These are phyloP conservation scores for Claviceps lovelessii DNA, from an alignment of 2,329 filamentous ascomycete genomes.

Conservation along the genomic window DNA sequence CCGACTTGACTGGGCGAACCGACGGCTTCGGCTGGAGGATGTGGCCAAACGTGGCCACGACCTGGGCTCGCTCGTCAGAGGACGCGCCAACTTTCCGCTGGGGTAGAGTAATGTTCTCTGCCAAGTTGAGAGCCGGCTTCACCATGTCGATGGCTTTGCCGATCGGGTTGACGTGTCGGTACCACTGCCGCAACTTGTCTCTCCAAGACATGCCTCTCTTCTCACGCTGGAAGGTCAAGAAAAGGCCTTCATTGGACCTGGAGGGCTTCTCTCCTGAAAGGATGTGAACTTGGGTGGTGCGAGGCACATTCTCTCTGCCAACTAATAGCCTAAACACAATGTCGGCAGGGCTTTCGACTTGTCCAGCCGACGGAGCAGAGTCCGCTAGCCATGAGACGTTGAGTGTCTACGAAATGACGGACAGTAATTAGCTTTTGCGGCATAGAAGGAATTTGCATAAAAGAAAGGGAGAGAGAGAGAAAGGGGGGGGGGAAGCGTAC, in stretches of 20 bases:
- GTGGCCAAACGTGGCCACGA: conserved; percentile 36
- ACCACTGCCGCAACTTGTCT: conserved; percentile 20
- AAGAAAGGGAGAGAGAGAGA: not conserved
- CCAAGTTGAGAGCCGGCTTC: not conserved
- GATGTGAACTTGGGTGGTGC: conserved; percentile 9
- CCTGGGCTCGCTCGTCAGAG: conserved; percentile 1
- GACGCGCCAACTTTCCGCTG: not conserved
- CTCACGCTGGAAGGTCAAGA: conserved; percentile 17
- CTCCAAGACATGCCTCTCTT: conserved; percentile 21
- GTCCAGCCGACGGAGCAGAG: conserved; percentile 1
- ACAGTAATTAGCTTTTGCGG: not conserved
- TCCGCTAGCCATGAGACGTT: conserved; percentile 30
- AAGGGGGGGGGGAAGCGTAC: conserved; percentile 8
- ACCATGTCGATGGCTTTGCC: not conserved
- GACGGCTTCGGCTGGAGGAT: conserved; percentile 25
- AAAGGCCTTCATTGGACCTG: conserved; percentile 4
- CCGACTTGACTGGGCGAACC: not conserved
- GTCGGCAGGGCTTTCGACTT: conserved; percentile 27
- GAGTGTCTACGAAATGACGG: conserved; percentile 12
- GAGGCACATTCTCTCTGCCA: conserved; percentile 8
- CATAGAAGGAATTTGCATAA: not conserved
- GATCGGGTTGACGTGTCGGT: conserved; percentile 14
- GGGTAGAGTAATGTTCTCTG: not conserved
- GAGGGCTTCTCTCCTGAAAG: conserved; percentile 6
- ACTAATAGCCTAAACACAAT: conserved; percentile 32